Evolutionary conservation across 441 rosid species (phyloP).

Genomic region (Eutrema salsugineum): DNA sequence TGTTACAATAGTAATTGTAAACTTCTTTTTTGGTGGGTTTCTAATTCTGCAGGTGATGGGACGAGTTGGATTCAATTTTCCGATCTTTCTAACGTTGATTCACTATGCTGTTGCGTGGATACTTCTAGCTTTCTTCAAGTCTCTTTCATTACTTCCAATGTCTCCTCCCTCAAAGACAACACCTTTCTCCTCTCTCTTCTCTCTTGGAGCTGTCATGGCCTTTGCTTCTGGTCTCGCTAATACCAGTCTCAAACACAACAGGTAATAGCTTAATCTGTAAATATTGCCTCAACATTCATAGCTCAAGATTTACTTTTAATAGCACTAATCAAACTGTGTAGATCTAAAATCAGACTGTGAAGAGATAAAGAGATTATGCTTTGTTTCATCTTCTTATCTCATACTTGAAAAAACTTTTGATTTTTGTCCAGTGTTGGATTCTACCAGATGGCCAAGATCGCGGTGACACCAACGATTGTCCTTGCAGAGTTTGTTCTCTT

Average conservation of each 20-base stretch:
- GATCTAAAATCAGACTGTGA: too few species aligned
- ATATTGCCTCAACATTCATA: too few species aligned
- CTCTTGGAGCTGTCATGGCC: conserved; percentile 85
- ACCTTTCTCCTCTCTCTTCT: conserved; percentile 71
- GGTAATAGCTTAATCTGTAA: too few species aligned
- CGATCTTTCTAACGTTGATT: conserved; percentile 79
- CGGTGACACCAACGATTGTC: conserved; percentile 93
- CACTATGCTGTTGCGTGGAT: conserved; percentile 81
- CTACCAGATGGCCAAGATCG: conserved; percentile 98
- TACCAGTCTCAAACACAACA: conserved; percentile 83
- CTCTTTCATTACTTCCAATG: conserved; percentile 71
- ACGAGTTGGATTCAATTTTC: conserved; percentile 75
- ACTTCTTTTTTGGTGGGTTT: background rate
- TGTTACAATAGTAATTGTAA: background rate
- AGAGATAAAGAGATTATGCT: background rate
- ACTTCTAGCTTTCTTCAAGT: conserved; percentile 70
- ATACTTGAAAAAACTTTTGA: conserved; percentile 4
- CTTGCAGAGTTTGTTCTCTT: conserved; percentile 75
- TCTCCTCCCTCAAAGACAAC: conserved; percentile 82
- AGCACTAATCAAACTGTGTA: background rate
- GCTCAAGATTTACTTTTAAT: too few species aligned
- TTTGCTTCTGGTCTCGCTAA: conserved; percentile 96
- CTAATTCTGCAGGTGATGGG: conserved; percentile 67
- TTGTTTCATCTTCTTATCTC: background rate
- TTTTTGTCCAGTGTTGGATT: conserved; percentile 70